Conservation (phyloP, 83 land plant species). For the Picea abies region DNA sequence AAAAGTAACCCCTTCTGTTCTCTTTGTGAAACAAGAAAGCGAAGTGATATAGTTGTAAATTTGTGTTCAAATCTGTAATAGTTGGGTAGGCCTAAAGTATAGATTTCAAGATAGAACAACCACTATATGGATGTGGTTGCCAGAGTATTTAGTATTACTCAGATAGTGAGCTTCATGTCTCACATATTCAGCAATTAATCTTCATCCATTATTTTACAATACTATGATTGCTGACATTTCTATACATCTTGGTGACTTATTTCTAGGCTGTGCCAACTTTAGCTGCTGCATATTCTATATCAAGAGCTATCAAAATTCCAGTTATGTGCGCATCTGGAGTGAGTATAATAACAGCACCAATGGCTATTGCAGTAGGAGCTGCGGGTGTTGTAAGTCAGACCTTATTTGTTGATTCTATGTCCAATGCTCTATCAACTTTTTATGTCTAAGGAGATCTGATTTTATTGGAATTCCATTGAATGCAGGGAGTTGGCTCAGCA, state of each 20-base stretch:
- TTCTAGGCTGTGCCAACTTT: slow-evolving; percentile 84
- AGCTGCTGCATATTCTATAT: slow-evolving; percentile 91
- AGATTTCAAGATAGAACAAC: no score
- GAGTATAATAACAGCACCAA: slow-evolving; percentile 94
- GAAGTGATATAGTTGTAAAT: no score
- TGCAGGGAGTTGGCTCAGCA: slow-evolving; percentile 95
- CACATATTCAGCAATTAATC: no score
- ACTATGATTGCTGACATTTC: not conserved
- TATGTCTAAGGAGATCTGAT: not conserved
- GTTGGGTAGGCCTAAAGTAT: no score
- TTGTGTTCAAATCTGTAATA: no score
- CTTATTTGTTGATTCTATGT: slow-evolving; percentile 1
- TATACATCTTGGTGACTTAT: not conserved
- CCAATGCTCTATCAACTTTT: not conserved
- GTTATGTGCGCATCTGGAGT: slow-evolving; percentile 94
- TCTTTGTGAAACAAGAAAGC: no score
- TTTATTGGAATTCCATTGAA: slow-evolving; percentile 4
- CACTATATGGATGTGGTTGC: not conserved
- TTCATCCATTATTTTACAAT: not conserved
- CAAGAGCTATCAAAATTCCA: slow-evolving; percentile 86
- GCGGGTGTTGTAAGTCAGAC: slow-evolving; percentile 82
- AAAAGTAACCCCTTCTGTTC: no score
- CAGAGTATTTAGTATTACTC: not conserved
- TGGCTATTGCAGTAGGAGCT: slow-evolving; percentile 93
- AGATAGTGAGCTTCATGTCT: not conserved